A percentile compares a stretch with the other conserved stretches of the same genome.
Conservation (phyloP, 1,284 basidiomycete species). For the Dichomitus squalens region DNA sequence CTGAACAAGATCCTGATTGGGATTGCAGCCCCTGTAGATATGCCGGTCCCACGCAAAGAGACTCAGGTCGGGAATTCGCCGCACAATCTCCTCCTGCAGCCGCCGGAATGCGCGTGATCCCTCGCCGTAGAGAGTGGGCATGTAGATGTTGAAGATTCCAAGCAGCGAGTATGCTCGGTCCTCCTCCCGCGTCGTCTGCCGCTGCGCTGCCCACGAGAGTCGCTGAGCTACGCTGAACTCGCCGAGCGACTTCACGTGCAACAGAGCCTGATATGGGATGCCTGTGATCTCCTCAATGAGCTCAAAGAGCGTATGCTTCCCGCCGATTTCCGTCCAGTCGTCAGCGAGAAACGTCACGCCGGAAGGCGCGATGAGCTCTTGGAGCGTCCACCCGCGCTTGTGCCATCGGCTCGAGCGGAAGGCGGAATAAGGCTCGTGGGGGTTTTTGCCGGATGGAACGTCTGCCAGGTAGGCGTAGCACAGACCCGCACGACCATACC, state of each 20-base stretch:
- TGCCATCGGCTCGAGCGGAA: conserved; percentile 2
- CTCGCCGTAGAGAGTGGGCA: neutral
- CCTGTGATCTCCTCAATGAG: neutral
- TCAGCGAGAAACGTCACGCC: neutral
- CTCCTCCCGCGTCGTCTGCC: neutral
- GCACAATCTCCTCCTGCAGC: neutral
- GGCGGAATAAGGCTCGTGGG: too few species aligned
- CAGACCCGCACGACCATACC: conserved; percentile 6
- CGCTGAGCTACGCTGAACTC: neutral
- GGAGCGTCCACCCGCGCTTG: conserved; percentile 1
- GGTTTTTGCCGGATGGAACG: neutral
- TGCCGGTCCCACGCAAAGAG: neutral
- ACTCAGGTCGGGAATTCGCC: neutral
- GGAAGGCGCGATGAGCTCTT: conserved; percentile 6
- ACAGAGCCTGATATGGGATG: neutral
- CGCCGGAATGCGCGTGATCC: neutral
- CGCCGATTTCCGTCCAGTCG: neutral
- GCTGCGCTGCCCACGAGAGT: neutral
- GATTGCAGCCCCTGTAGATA: too few species aligned
- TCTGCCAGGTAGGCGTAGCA: conserved; percentile 14
- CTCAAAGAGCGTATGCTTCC: neutral
- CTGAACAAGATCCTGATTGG: too few species aligned
- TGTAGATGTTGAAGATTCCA: neutral
- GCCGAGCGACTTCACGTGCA: too few species aligned
- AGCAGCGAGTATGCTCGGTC: neutral